Evolutionary conservation across 2,329 filamentous ascomycete species (phyloP), one percentile per base, ranked within the genome.

Genomic region (Ascocoryne sarcoides): DNA sequence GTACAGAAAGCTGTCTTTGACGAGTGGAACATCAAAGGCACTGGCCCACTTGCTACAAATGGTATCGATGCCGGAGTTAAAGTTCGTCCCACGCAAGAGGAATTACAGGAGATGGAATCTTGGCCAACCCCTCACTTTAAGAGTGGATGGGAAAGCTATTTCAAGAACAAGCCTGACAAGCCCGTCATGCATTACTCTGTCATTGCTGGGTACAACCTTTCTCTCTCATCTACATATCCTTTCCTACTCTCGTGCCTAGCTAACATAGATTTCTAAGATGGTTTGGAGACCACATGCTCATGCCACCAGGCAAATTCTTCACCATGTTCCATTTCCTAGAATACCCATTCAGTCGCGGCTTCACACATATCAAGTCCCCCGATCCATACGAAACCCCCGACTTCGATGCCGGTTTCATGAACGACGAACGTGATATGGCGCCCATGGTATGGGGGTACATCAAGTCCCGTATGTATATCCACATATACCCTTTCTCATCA

Each of bases 131-230:
- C 76, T 9, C 78, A 86, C 39, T 90, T 90, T 67, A 72, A 71
- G 33, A 71, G 74, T 5, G 82, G 83, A 2, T 90, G 83, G 82
- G 77, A 89, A 53, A 79, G 74, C 39, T 89, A 90, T 65, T 90
- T 89, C 63, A 83, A 86, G 67, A 64, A 89, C 58, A 88, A 88
- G 67, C 82, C 82, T 1, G 83, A 89, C 62, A 89, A 89, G 70
- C 84, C 84, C 0, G 83, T 89, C 32, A 89, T 89, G 84, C 84
- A 89, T 58, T 89, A 89, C 64, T 82, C 73, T 1, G 75, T 88
- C 40, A 87, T 89, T 55, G 67, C 81, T 12, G 80, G 80, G 47
- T 68, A 55, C 52, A 58, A n/a, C n/a, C n/a, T n/a, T n/a, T n/a
- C n/a, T n/a, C 44, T 17, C 30, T 8, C 7, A 5, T 3, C n/a